Conservation (phyloP, 768 basidiomycete genomes). For the Lentinula raphanica region DNA sequence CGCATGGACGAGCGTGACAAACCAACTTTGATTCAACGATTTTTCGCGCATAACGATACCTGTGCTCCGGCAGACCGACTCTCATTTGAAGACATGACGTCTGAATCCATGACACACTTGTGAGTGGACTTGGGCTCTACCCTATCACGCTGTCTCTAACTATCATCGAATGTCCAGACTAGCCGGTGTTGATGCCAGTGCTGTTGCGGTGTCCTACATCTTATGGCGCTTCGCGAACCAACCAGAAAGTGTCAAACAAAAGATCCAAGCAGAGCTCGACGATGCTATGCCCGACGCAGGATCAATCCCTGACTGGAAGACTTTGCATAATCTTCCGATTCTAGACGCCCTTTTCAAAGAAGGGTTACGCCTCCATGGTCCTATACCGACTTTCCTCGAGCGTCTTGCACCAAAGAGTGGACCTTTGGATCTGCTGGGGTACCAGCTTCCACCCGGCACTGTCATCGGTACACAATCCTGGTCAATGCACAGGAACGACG, state of each 20-base stretch:
- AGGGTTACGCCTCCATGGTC: conserved; percentile 37
- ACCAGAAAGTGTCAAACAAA: conserved; percentile 52
- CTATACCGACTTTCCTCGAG: conserved; percentile 69
- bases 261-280: conserved; percentile 69
- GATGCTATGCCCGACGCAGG: conserved; percentile 59
- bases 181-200: conserved; percentile 74
- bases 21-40: conserved; percentile 61
- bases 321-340: conserved; percentile 54
- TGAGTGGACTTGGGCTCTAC: conserved; percentile 26
- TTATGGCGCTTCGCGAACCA: conserved; percentile 76
- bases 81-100: conserved; percentile 70
- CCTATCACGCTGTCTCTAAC: neutral
- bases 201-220: conserved; percentile 67
- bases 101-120: conserved; percentile 80
- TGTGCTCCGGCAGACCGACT: conserved; percentile 37
- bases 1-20: conserved; percentile 52
- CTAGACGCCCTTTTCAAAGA: conserved; percentile 56
- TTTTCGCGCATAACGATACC: conserved; percentile 55
- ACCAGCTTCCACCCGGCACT: conserved; percentile 70
- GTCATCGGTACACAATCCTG: conserved; percentile 74
- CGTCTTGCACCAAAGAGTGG: conserved; percentile 65
- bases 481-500: conserved; percentile 66
- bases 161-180: conserved; percentile 39
- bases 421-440: conserved; percentile 72
- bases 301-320: conserved; percentile 53